Evolutionary conservation across 768 basidiomycete species (phyloP), one percentile per base, ranked within the genome.

Genomic region (Tylopilus rubrobrunneus): DNA sequence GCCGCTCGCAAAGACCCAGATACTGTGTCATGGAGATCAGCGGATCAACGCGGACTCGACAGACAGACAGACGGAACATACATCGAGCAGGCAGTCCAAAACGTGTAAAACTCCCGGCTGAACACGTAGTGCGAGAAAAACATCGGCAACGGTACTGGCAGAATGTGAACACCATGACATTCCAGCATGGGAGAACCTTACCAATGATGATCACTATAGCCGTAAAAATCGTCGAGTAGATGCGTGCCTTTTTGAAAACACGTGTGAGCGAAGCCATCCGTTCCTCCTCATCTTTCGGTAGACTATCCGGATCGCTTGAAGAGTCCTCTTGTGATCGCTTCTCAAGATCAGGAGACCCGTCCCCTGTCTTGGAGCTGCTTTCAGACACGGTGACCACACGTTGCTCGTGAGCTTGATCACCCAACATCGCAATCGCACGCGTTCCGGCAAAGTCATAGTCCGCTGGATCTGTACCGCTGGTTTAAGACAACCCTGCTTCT

Each of bases 51-150:
- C 49, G 48, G 34, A 45, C 19, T 5, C 25, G 25, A 25, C 2
- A 25, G 23, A 29, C 12, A 48, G 28, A 40, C 12, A n/a, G 21
- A 12, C 8, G 21, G 23, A 42, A 63, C 67, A 8, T 56, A 74
- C 71, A 75, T 75, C 50, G 70, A 70, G 21, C 71, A 64, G 4
- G 74, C 66, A 14, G 69, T 69, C 75, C 73, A 75, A 53, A 74
- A 75, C 37, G 55, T 62, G 49, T 63, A 74, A 59, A 74, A 76
- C 27, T 56, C 56, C 39, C 65, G 65, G 41, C 67, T 71, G 46
- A 71, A 73, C 10, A 74, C 49, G 47, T 75, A 69, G 48, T 67
- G 65, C 49, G 71, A 70, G 61, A 74, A 74, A 53, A 73, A 71
- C 71, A 72, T 67, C 12, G 73, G 75, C 10, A 76, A 49, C 2